Conservation (phyloP, 1,284 basidiomycete species). For the Puccinia brachypodii region DNA sequence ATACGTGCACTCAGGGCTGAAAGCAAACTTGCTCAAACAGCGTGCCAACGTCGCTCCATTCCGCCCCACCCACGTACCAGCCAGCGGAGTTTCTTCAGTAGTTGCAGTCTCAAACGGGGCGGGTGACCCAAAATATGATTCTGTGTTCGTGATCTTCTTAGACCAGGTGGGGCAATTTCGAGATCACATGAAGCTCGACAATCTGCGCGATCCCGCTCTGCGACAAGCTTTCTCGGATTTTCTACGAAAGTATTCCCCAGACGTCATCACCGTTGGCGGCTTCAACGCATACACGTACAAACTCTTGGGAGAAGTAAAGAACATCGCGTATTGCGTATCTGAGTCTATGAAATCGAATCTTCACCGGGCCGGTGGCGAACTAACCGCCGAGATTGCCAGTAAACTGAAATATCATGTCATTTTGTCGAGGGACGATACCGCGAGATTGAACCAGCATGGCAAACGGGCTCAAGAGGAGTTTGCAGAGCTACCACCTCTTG, state of each 20-base stretch:
- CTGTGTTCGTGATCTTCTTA: slow-evolving; percentile 78
- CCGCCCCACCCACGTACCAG: slow-evolving; percentile 64
- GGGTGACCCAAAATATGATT: slow-evolving; percentile 87
- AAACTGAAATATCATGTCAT: slow-evolving; percentile 67
- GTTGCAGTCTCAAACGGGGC: slow-evolving; percentile 91
- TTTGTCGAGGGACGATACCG: slow-evolving; percentile 86
- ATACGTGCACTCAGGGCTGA: slow-evolving; percentile 42
- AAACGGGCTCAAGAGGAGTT: slow-evolving; percentile 83
- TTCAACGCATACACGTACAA: slow-evolving; percentile 55
- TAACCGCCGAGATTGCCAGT: slow-evolving; percentile 26
- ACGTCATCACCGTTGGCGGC: slow-evolving; percentile 85
- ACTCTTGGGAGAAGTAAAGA: slow-evolving; percentile 49
- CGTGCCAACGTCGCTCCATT: slow-evolving; percentile 68
- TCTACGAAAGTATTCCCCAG: slow-evolving; percentile 75
- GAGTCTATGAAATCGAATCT: slow-evolving; percentile 35
- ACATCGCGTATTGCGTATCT: slow-evolving; percentile 50
- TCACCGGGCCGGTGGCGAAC: neutral
- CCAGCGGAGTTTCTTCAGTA: slow-evolving; percentile 76
- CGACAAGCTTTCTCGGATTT: slow-evolving; percentile 69
- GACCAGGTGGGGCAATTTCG: slow-evolving; percentile 85
- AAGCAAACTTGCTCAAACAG: slow-evolving; percentile 49
- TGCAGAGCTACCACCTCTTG: slow-evolving; percentile 72
- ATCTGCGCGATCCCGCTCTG: slow-evolving; percentile 52
- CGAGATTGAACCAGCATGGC: slow-evolving; percentile 89
- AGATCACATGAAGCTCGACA: slow-evolving; percentile 84